Evolutionary conservation across 1,284 basidiomycete species (phyloP), one percentile per base, ranked within the genome.

Genomic region (Malassezia slooffiae): DNA sequence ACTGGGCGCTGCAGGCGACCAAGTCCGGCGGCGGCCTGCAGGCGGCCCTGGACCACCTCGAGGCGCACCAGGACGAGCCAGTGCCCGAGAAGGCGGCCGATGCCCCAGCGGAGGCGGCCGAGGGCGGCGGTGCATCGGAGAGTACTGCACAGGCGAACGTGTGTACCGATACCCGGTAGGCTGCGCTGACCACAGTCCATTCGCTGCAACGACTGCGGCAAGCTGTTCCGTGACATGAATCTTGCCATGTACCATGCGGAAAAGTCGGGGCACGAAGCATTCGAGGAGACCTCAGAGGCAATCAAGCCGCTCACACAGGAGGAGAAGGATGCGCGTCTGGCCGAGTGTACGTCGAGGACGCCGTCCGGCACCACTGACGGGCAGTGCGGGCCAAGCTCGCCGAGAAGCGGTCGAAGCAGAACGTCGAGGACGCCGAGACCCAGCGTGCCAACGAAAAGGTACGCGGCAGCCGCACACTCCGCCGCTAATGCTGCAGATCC

Each of bases 281-380:
- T 95, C 57, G 88, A 91, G 66, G 90, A 97, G 70, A 89, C 85
- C 4, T 85, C 81, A 0, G 89, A 96, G 66, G 90, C 93, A 82
- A 79, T 90, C 69, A 86, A 83, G 67, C 90, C 91, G 0, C 72
- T 96, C 40, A 96, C 90, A 0, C 88, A 95, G 70, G 88, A 95
- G 62, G 88, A 97, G 71, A 93, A 83, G 76, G 79, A 80, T 53
- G 75, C 80, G 52, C 85, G 81, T 63, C 76, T 96, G 0, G 79
- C 74, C 1, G 88, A 95, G 54, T 53, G 54, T 57, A 27, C 34
- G 54, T 51, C 19, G 12, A n/a, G n/a, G n/a, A n/a, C n/a, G n/a
- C n/a, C n/a, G n/a, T n/a, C n/a, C n/a, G n/a, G n/a, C 12, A 5
- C 11, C 13, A 11, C 29, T 48, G 22, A 33, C 30, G 10, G n/a